Conservation (phyloP, 768 basidiomycete species). For the Kwoniella sp. region DNA sequence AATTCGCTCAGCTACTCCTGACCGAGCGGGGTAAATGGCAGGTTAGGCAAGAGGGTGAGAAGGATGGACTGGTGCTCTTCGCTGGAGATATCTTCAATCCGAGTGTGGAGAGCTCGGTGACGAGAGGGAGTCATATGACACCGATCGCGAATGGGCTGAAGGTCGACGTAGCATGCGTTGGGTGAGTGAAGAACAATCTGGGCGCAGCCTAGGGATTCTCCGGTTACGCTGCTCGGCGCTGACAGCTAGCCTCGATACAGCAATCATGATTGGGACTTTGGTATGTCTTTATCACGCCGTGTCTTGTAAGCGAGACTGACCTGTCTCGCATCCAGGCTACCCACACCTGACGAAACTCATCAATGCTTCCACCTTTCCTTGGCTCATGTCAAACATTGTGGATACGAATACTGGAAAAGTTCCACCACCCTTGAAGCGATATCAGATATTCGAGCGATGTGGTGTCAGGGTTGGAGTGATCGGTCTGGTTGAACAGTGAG, state of each 20-base stretch:
- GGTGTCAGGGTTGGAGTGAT: constrained; percentile 77
- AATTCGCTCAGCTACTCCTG: constrained; percentile 75
- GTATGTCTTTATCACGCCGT: neutral
- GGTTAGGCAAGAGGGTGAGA: constrained; percentile 59
- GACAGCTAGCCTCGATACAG: constrained; percentile 59
- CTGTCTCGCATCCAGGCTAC: constrained; percentile 29
- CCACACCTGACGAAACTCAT: constrained; percentile 62
- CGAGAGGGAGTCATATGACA: constrained; percentile 89
- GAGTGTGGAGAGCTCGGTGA: constrained; percentile 81
- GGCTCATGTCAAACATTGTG: constrained; percentile 85
- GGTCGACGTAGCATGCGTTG: constrained; percentile 78
- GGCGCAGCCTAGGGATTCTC: neutral
- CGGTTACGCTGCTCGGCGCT: constrained; percentile 15
- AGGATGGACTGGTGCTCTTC: constrained; percentile 78
- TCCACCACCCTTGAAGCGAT: constrained; percentile 68
- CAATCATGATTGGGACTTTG: constrained; percentile 1
- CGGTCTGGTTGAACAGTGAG: constrained; percentile 82
- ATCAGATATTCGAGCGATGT: constrained; percentile 68
- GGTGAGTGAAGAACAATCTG: constrained; percentile 60
- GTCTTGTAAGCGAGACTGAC: neutral
- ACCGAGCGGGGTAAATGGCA: constrained; percentile 67
- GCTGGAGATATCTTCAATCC: constrained; percentile 89
- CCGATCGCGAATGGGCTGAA: constrained; percentile 79
- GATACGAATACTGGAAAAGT: constrained; percentile 63
- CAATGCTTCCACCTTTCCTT: constrained; percentile 75